These are phyloP conservation scores for Botrytis porri DNA, from an alignment of 2,329 filamentous ascomycete species.

Conservation along the genomic window DNA sequence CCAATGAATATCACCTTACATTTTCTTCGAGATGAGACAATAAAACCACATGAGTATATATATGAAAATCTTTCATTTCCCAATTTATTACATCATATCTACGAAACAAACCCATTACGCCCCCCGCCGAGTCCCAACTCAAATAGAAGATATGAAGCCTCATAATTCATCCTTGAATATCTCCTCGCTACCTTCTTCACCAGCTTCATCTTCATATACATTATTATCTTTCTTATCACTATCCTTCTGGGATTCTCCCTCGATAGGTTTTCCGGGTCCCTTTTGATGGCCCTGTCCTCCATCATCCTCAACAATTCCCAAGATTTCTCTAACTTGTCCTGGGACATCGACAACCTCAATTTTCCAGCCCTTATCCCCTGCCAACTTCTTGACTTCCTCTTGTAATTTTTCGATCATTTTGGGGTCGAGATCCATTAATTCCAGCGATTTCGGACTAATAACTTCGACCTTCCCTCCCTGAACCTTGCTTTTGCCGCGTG, in stretches of 20 bases:
- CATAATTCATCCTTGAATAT: conserved; percentile 53
- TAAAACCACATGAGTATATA: not conserved
- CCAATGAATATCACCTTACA: too few species aligned
- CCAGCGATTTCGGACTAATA: conserved; percentile 64
- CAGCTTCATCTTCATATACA: conserved; percentile 42
- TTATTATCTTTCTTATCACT: not conserved
- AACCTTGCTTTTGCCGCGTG: conserved; percentile 30
- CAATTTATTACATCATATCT: not conserved
- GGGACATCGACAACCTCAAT: conserved; percentile 74
- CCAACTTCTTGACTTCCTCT: conserved; percentile 64
- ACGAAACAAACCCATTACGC: not conserved
- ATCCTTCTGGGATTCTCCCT: not conserved
- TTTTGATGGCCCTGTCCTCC: conserved; percentile 49
- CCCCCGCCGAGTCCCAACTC: accelerated
- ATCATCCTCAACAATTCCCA: conserved; percentile 64
- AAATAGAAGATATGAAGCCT: not conserved
- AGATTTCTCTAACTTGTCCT: conserved; percentile 57
- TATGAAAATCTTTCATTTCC: not conserved
- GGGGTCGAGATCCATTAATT: conserved; percentile 55
- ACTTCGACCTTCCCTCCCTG: conserved; percentile 35
- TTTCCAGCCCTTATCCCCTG: conserved; percentile 72
- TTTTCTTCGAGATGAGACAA: not conserved
- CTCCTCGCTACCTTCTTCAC: conserved; percentile 48
- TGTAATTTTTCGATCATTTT: conserved; percentile 67
- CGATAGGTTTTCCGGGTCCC: conserved; percentile 38